These are phyloP conservation scores for Mycocalia duriaeana DNA, from an alignment of 1,284 basidiomycete genomes.

Conservation along the genomic window DNA sequence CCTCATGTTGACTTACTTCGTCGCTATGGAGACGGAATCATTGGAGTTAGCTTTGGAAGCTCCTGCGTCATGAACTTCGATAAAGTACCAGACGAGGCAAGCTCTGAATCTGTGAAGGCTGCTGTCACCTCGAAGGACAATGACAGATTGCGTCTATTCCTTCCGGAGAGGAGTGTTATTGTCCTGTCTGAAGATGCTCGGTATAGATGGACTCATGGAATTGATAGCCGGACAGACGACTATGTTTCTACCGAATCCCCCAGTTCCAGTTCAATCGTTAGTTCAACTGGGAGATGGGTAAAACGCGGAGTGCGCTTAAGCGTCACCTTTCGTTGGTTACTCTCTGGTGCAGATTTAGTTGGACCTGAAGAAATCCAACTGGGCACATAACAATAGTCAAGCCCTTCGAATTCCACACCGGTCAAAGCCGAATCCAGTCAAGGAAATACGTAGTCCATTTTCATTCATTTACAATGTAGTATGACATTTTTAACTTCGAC, in stretches of 20 bases:
- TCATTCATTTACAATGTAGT: no score
- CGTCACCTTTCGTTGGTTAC: conserved; percentile 75
- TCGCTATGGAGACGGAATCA: conserved; percentile 76
- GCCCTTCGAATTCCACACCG: no score
- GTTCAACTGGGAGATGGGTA: conserved; percentile 39
- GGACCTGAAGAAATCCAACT: no score
- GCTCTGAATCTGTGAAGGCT: conserved; percentile 1
- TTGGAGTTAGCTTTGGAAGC: conserved; percentile 71
- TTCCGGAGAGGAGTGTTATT: conserved; percentile 63
- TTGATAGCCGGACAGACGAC: conserved; percentile 28
- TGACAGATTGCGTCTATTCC: conserved; percentile 45
- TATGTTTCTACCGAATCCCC: conserved; percentile 19
- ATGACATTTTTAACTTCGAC: no score
- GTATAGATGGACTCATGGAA: conserved; percentile 49
- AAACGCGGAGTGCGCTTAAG: conserved; percentile 59
- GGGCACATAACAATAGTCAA: no score
- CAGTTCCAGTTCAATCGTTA: conserved; percentile 31
- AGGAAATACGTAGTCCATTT: no score
- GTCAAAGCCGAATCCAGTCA: no score
- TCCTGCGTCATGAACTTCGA: conserved; percentile 73
- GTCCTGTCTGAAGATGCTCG: conserved; percentile 73
- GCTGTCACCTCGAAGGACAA: background rate
- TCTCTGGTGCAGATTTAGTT: conserved; percentile 72
- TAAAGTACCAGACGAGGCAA: conserved; percentile 14
- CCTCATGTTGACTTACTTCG: conserved; percentile 74